These are phyloP conservation scores for Gossypium australe DNA, from an alignment of 345 rosid species.

Conservation along the genomic window DNA sequence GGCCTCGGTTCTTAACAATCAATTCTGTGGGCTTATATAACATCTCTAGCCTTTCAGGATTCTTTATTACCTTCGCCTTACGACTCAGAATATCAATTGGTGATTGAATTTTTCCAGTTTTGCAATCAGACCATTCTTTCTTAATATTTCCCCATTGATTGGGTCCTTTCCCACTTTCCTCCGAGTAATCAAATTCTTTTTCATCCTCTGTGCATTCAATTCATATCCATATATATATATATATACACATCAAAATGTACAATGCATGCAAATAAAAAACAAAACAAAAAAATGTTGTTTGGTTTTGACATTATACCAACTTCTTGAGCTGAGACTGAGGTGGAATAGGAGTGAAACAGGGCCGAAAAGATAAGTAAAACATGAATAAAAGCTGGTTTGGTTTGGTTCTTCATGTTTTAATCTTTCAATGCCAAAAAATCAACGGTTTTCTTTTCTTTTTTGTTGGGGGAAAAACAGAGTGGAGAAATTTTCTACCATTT, in stretches of 20 bases:
- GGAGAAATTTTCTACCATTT: not conserved
- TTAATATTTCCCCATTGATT: constrained; percentile 39
- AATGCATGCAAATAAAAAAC: not conserved
- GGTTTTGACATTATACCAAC: constrained; percentile 26
- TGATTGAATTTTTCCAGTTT: constrained; percentile 36
- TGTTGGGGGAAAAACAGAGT: not conserved
- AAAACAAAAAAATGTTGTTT: not conserved
- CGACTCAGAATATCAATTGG: constrained; percentile 27
- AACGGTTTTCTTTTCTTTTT: no score
- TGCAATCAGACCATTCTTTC: constrained; percentile 35
- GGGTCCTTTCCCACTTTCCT: constrained; percentile 47
- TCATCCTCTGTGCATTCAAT: constrained; percentile 41
- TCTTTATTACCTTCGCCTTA: constrained; percentile 20
- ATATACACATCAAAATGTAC: no score
- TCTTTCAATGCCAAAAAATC: not conserved
- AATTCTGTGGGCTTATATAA: constrained; percentile 15
- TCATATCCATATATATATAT: no score
- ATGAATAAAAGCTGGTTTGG: not conserved
- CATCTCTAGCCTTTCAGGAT: constrained; percentile 17
- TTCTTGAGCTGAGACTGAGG: constrained; percentile 30
- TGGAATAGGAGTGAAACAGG: constrained; percentile 8
- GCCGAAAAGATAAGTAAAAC: constrained; percentile 1
- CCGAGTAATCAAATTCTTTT: constrained; percentile 44
- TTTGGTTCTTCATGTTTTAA: constrained; percentile 14
- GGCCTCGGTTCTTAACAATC: constrained; percentile 45